phyloP scores from a whole-genome alignment of 768 basidiomycete species.

The Tylopilus rubrobrunneus region DNA sequence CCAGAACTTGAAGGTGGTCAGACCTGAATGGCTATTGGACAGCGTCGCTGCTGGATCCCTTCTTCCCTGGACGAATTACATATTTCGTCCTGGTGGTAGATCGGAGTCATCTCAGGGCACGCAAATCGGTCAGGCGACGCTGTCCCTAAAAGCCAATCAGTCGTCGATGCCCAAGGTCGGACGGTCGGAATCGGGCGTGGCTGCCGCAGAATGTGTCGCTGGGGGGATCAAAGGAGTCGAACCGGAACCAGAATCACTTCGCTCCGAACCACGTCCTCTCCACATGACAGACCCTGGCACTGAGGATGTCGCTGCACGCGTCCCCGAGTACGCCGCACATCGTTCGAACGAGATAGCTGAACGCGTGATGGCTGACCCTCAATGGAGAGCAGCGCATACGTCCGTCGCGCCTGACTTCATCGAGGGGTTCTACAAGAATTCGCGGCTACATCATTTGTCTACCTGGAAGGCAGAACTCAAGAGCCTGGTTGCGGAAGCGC shows the following conservation, averaged over 20 bases:
- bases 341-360: conserved; percentile 69
- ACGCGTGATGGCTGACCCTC: conserved; percentile 76
- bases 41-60: conserved; percentile 65
- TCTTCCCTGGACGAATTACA: conserved; percentile 78
- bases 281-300: conserved; percentile 42
- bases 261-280: conserved; percentile 23
- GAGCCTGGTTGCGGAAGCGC: conserved; percentile 73
- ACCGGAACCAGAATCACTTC: not conserved
- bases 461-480: conserved; percentile 92
- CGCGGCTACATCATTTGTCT: conserved; percentile 87
- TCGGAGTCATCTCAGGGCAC: conserved; percentile 49
- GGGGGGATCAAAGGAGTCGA: conserved; percentile 1
- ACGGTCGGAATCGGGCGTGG: not conserved
- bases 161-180: not conserved
- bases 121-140: conserved; percentile 15
- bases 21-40: conserved; percentile 83
- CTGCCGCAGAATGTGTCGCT: not conserved
- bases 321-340: conserved; percentile 65
- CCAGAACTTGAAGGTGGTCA: conserved; percentile 84
- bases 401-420: conserved; percentile 84
- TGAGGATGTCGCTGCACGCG: conserved; percentile 40
- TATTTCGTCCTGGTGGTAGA: conserved; percentile 49
- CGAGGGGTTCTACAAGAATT: conserved; percentile 78
- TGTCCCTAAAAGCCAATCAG: conserved; percentile 10
- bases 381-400: conserved; percentile 87